These are phyloP conservation scores for Calonectria leucothoes DNA, from an alignment of 2,329 filamentous ascomycete genomes.

Conservation along the genomic window DNA sequence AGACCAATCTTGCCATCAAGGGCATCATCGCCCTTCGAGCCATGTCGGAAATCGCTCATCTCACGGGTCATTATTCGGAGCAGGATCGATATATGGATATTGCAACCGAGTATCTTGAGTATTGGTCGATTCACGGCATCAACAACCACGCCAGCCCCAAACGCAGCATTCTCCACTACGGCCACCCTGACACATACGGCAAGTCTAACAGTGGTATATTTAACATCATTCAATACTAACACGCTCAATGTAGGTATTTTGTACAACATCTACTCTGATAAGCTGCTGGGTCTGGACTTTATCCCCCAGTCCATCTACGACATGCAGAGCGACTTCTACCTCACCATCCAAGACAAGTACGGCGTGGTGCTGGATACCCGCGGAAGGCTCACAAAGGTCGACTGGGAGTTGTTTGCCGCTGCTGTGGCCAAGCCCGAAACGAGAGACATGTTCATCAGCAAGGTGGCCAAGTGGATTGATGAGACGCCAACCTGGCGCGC, in stretches of 20 bases:
- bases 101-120: constrained; percentile 75
- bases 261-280: constrained; percentile 87
- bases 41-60: constrained; percentile 76
- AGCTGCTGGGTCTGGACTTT: constrained; percentile 80
- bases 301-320: constrained; percentile 81
- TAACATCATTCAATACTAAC: neutral
- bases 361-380: constrained; percentile 86
- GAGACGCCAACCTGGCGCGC: constrained; percentile 77
- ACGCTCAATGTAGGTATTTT: constrained; percentile 52
- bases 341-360: constrained; percentile 76
- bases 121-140: constrained; percentile 79
- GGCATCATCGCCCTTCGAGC: constrained; percentile 86
- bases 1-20: constrained; percentile 86
- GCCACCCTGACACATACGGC: constrained; percentile 67
- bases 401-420: constrained; percentile 91
- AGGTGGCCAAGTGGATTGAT: constrained; percentile 80
- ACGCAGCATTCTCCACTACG: constrained; percentile 84
- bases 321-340: constrained; percentile 83
- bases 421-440: constrained; percentile 74
- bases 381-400: constrained; percentile 85
- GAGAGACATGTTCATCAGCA: constrained; percentile 73
- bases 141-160: constrained; percentile 70
- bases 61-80: constrained; percentile 69
- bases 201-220: neutral
- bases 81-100: constrained; percentile 70